Conservation (phyloP, 495 filamentous ascomycete species). For the Choiromyces venosus region DNA sequence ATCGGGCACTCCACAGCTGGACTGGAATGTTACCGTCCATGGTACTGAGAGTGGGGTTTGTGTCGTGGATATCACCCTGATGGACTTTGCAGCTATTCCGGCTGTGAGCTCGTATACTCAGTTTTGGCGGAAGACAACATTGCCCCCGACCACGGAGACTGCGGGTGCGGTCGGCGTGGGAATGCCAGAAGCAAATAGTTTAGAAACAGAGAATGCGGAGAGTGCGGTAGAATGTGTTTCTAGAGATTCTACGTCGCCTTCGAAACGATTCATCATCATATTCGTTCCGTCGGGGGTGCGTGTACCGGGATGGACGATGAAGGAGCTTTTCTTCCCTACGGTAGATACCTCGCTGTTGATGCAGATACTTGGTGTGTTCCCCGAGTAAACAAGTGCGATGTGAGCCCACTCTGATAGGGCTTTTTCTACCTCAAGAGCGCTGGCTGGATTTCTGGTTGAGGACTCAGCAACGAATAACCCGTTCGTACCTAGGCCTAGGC, state of each 20-base stretch:
- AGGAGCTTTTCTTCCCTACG: conserved; percentile 7
- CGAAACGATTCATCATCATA: conserved; percentile 8
- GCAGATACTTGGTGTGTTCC: conserved; percentile 5
- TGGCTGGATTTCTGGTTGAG: not conserved
- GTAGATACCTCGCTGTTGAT: conserved; percentile 8
- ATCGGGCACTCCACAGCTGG: conserved; percentile 2
- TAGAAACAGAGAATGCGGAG: not conserved
- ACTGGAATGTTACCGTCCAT: conserved; percentile 6
- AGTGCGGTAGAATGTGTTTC: not conserved
- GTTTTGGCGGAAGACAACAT: conserved; percentile 8
- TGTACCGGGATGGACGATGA: conserved; percentile 6
- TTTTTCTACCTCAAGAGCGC: not conserved
- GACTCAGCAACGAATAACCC: conserved; percentile 10
- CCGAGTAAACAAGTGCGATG: conserved; percentile 4
- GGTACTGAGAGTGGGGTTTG: not conserved
- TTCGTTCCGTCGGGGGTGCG: not conserved
- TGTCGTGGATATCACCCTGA: conserved; percentile 5
- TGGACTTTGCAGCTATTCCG: not conserved
- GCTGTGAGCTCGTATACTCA: not conserved
- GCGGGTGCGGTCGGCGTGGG: not conserved
- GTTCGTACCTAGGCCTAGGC: conserved; percentile 17
- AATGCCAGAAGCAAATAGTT: not conserved
- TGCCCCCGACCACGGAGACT: not conserved
- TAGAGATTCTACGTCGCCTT: not conserved
- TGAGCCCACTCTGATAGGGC: conserved; percentile 8